A percentile compares a stretch with the other conserved stretches of the same genome.
These are phyloP conservation scores for Acanthamoeba triangularis DNA, from an alignment of 208 protist species.

Conservation along the genomic window DNA sequence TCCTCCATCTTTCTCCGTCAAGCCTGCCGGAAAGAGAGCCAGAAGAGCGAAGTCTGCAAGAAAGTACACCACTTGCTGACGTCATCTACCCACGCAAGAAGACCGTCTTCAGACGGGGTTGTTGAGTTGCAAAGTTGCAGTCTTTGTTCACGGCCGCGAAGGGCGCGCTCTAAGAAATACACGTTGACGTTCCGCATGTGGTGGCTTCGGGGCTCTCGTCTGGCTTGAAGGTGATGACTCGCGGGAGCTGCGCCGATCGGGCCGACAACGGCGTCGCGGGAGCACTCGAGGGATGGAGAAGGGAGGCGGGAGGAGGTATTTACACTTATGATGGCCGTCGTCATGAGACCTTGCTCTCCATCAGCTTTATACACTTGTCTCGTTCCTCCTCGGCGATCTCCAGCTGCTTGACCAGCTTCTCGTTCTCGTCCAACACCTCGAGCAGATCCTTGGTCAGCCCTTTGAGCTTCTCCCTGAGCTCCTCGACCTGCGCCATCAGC, in stretches of 20 bases:
- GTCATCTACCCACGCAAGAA: no score
- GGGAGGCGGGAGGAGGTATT: neutral
- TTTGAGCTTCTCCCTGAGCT: conserved; percentile 36
- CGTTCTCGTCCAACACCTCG: conserved; percentile 54
- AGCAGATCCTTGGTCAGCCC: conserved; percentile 14
- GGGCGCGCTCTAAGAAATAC: neutral
- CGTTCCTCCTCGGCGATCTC: conserved; percentile 45
- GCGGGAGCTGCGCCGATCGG: no score
- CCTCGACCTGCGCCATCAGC: conserved; percentile 41
- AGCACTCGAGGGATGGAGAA: no score
- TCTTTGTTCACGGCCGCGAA: no score
- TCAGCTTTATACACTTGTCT: conserved; percentile 20
- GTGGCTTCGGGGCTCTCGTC: no score
- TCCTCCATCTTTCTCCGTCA: neutral
- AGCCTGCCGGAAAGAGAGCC: neutral
- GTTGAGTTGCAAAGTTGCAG: no score
- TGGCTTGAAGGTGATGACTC: no score
- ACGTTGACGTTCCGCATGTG: neutral
- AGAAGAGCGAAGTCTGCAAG: neutral
- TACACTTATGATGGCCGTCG: neutral
- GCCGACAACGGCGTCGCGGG: no score
- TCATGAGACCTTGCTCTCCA: conserved; percentile 29
- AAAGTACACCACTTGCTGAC: no score
- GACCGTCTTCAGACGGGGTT: no score
- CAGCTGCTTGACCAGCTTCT: conserved; percentile 47